phyloP scores from a whole-genome alignment of 108 stramenopile species.

The Seminavis robusta region DNA sequence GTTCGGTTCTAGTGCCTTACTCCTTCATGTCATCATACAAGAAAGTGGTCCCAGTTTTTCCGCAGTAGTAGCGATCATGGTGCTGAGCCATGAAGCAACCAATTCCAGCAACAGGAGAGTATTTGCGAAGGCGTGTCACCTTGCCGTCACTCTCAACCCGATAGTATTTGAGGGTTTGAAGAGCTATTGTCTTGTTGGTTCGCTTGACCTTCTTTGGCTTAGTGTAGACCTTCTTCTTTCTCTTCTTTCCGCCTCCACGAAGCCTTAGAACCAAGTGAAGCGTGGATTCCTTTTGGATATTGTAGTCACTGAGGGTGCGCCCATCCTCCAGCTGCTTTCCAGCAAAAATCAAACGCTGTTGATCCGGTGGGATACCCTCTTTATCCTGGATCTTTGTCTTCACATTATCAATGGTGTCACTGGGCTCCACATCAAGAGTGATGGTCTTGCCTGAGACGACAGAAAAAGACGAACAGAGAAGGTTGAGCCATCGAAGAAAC shows the following conservation, averaged over 20 bases:
- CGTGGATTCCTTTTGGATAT: conserved; percentile 97
- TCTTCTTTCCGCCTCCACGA: conserved; percentile 95
- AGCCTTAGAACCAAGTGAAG: conserved; percentile 91
- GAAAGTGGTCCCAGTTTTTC: conserved; percentile 95
- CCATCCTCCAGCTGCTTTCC: conserved; percentile 98
- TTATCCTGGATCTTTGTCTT: conserved; percentile 96
- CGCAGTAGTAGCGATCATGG: conserved; percentile 98
- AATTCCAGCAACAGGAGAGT: conserved; percentile 93
- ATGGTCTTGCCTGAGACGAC: conserved; percentile 87
- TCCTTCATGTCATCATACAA: conserved; percentile 95
- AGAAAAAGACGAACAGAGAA: not conserved
- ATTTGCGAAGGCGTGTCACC: conserved; percentile 95
- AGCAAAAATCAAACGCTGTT: conserved; percentile 96
- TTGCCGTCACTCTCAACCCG: conserved; percentile 96
- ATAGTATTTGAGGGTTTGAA: conserved; percentile 99
- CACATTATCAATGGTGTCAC: conserved; percentile 96
- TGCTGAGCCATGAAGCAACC: conserved; percentile 99
- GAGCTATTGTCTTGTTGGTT: conserved; percentile 90
- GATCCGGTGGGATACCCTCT: conserved; percentile 96
- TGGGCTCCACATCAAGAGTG: conserved; percentile 97
- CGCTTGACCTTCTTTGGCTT: conserved; percentile 99
- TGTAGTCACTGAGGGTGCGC: conserved; percentile 94
- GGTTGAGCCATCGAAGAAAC: not conserved
- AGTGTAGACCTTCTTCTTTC: conserved; percentile 98
- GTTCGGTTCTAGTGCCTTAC: too few species aligned